Evolutionary conservation across 2,329 filamentous ascomycete species (phyloP).

Genomic region (Xylariaceae sp.): DNA sequence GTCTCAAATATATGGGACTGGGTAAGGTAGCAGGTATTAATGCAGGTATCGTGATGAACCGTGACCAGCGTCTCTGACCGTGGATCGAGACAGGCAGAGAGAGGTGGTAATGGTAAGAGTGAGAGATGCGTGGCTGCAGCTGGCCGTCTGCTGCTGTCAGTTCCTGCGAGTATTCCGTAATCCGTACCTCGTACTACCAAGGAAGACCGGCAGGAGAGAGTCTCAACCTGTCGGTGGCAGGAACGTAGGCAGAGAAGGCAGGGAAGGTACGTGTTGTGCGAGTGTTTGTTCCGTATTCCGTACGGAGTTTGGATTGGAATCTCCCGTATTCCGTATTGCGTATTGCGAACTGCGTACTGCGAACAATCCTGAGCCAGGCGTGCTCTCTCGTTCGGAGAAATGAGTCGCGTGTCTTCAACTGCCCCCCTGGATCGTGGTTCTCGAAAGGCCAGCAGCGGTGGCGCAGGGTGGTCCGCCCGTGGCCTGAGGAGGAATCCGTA

Average conservation of each 20-base stretch:
- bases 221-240: too few species aligned
- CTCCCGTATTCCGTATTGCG: too few species aligned
- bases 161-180: background rate
- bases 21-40: slow-evolving; percentile 3
- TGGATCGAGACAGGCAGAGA: background rate
- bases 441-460: background rate
- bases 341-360: background rate
- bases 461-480: background rate
- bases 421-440: slow-evolving; percentile 1
- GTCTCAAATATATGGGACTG: background rate
- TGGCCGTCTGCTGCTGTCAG: background rate
- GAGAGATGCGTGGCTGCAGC: background rate
- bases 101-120: background rate
- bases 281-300: too few species aligned
- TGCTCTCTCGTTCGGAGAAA: background rate
- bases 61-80: background rate
- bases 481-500: background rate
- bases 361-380: background rate
- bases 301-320: too few species aligned
- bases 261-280: background rate
- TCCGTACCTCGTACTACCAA: too few species aligned
- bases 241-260: background rate
- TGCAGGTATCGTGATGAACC: slow-evolving; percentile 2
- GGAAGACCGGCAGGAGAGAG: too few species aligned
- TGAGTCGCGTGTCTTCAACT: slow-evolving; percentile 8